A percentile compares a stretch with the other conserved stretches of the same genome.
phyloP scores from a whole-genome alignment of 164 flowering plant species.

The Aristolochia californica region DNA sequence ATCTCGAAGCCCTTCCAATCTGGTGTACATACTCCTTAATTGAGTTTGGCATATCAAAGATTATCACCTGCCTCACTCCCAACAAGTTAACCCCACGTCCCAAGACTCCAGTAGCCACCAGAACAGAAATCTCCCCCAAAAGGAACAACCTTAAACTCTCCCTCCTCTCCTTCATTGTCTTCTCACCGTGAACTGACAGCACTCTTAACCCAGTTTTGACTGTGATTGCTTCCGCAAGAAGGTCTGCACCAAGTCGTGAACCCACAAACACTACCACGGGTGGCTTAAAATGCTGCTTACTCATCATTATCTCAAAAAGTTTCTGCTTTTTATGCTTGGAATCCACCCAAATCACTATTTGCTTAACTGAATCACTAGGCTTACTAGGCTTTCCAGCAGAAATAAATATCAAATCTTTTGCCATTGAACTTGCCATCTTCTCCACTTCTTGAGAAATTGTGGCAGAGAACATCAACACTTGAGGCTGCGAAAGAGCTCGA shows the following conservation, averaged over 20 bases:
- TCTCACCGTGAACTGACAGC: constrained; percentile 79
- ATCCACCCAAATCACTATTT: constrained; percentile 81
- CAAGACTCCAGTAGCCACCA: constrained; percentile 83
- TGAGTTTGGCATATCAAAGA: constrained; percentile 91
- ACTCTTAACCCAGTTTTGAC: constrained; percentile 56
- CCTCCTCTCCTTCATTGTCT: constrained; percentile 86
- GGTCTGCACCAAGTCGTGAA: constrained; percentile 84
- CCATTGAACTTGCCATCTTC: constrained; percentile 48
- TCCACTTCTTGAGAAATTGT: constrained; percentile 64
- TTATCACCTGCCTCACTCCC: constrained; percentile 70
- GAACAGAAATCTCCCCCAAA: constrained; percentile 60
- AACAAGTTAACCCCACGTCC: constrained; percentile 82
- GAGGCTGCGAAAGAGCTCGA: constrained; percentile 62
- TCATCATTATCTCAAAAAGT: constrained; percentile 70
- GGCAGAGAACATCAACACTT: constrained; percentile 79
- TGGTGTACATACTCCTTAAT: constrained; percentile 83
- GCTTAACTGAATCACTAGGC: constrained; percentile 64
- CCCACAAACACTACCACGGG: constrained; percentile 84
- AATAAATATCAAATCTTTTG: constrained; percentile 32
- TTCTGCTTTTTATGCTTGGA: constrained; percentile 80
- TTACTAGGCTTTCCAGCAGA: constrained; percentile 53
- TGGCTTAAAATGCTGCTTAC: constrained; percentile 78
- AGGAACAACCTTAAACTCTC: constrained; percentile 54
- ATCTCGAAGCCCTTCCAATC: constrained; percentile 82
- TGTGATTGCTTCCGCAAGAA: constrained; percentile 65